Base-by-base conservation (phyloP, 106 monocot genomes). In the Phalaenopsis equestris region DNA sequence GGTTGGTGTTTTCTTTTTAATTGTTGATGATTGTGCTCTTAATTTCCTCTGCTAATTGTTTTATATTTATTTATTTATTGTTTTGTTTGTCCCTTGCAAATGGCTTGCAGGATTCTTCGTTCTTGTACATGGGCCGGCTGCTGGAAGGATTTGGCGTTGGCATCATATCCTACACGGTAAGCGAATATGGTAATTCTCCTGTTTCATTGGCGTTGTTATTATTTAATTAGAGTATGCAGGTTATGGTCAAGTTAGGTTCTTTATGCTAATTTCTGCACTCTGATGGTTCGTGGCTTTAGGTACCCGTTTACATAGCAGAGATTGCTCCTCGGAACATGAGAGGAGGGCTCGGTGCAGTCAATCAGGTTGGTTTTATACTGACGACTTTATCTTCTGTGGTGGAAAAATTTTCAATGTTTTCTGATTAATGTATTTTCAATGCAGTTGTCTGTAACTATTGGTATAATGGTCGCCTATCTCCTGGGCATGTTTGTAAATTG, bases 101-200 rank as follows among this genome's bases (percentile, higher is more conserved):
- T 72, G 70, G 70, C 8, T 8, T 78, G 72, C 74, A 96, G 96
- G 96, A 93, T 72, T 87, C 96, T 2, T 96, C 91, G 8, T 96
- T 96, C 74, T 83, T 96, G 82, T 96, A 90, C 76, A 93, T 96
- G 93, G 96, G 96, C 48, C 80, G 93, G 55, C 76, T 96, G 81
- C 83, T 96, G 72, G 96, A 93, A 82, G 96, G 93, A 61, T 96
- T 96, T 84, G 96, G 96, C 45, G 96, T 93, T 17, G 96, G 96
- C 11, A 84, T 96, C 3, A 91, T 96, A 46, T 93, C 93, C 8
- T 96, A 93, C 48, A 80, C 83, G 80, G 93, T 96, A 18, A 42
- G 74, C 17, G 16, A 72, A 24, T 1, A 72, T 4, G 81, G 80
- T 72, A 24, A 55, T 16, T 9, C 77, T 48, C 12, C 57, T 64